These are phyloP conservation scores for Vachellia collinsii DNA, from an alignment of 306 rosid genomes.

Conservation along the genomic window DNA sequence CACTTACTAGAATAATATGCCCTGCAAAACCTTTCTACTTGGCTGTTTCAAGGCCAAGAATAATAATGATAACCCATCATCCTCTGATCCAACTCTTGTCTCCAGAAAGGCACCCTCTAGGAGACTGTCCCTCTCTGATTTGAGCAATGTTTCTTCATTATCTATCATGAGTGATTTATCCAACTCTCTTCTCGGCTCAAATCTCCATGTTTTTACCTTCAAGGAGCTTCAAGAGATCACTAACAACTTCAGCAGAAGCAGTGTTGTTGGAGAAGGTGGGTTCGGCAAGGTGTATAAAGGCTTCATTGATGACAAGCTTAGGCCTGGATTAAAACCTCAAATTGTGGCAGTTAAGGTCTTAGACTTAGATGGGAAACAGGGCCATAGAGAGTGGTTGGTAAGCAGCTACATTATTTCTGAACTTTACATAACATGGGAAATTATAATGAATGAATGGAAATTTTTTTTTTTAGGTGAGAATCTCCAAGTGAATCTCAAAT, in stretches of 20 bases:
- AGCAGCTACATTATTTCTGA: background rate
- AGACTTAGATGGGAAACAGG: constrained; percentile 67
- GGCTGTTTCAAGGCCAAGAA: constrained; percentile 46
- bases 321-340: constrained; percentile 56
- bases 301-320: constrained; percentile 51
- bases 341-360: constrained; percentile 66
- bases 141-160: constrained; percentile 49
- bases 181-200: constrained; percentile 57
- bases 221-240: constrained; percentile 59
- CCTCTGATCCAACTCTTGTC: constrained; percentile 19
- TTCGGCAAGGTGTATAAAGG: constrained; percentile 72
- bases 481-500: no score
- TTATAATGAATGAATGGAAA: background rate
- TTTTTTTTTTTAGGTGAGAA: no score
- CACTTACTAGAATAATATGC: constrained; percentile 26
- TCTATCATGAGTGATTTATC: constrained; percentile 59
- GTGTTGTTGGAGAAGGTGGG: constrained; percentile 71
- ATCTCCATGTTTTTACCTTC: constrained; percentile 53
- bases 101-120: constrained; percentile 34
- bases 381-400: constrained; percentile 78
- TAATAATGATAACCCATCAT: background rate
- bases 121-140: constrained; percentile 59
- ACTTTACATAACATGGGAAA: background rate
- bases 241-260: constrained; percentile 42
- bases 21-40: constrained; percentile 32